Evolutionary conservation across 2,329 filamentous ascomycete species (phyloP), one percentile per base, ranked within the genome.

Genomic region (Fusarium scirpi): DNA sequence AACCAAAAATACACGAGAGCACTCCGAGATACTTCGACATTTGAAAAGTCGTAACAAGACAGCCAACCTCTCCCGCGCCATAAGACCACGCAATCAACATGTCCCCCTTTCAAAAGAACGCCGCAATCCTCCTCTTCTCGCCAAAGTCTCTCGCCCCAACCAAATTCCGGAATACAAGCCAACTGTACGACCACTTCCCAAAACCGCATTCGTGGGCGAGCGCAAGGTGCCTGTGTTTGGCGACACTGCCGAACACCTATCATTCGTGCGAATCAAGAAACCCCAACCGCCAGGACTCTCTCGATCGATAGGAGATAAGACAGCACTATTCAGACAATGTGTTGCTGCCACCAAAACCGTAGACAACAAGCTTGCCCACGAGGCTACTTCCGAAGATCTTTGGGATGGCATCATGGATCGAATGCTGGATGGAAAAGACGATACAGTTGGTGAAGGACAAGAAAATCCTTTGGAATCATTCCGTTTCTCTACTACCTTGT

Each of bases 201-300:
- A 81, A 4, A 72, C 80, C 4, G 76, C 82, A 24, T 81, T 92
- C 3, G 34, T 40, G 8, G 69, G 75, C 24, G 71, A 75, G 22
- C 72, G 69, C 20, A 76, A 86, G 47, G 83, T 93, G 4, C 92
- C 92, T 2, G 80, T 81, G 2, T 76, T 93, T 2, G 77, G 76
- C 40, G 81, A 86, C 32, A 84, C 86, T 6, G 84, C 89, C 4
- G 82, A 84, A 43, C 84, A 84, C 27, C 79, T 90, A 25, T 87
- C 91, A 1, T 91, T 94, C 74, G 78, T 95, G 29, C 88, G 92
- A 38, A 79, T 91, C 46, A 85, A 82, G 67, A 92, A 91, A 77
- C 89, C 90, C 7, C 90, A 94, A 77, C 86, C 90, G 4, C 76
- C 77, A 1, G 79, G 80, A n/a, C 78, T 94, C 22, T 86, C 84